phyloP scores from a whole-genome alignment of 1,139 yeast species.

The Magnusiomyces sp. region DNA sequence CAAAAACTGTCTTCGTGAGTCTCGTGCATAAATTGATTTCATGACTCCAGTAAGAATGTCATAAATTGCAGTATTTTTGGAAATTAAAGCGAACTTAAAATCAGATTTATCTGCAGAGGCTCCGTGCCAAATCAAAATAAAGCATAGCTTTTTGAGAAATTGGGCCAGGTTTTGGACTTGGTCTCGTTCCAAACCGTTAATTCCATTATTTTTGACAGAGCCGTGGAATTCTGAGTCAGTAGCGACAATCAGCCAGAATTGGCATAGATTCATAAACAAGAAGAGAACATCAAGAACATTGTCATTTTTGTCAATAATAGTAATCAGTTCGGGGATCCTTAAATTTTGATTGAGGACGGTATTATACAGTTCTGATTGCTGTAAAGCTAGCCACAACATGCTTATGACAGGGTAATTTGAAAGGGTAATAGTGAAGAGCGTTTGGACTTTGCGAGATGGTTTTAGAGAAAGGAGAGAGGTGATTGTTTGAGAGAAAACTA shows the following conservation, averaged over 20 bases:
- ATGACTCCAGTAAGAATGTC: constrained; percentile 35
- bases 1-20: constrained; percentile 54
- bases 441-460: constrained; percentile 21
- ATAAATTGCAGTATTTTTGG: too few relatives aligned
- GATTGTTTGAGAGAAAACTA: background rate
- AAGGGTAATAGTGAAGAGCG: constrained; percentile 23
- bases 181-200: constrained; percentile 35
- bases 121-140: constrained; percentile 45
- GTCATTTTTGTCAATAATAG: background rate
- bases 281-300: constrained; percentile 15
- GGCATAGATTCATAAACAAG: constrained; percentile 43
- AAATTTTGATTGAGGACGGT: constrained; percentile 11
- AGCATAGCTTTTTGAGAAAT: constrained; percentile 49
- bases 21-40: constrained; percentile 62
- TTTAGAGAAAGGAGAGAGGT: constrained; percentile 17
- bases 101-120: background rate
- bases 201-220: constrained; percentile 10
- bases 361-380: background rate
- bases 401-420: constrained; percentile 12
- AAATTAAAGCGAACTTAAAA: too few relatives aligned
- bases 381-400: background rate
- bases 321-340: constrained; percentile 8
- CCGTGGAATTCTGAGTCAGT: constrained; percentile 53
- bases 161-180: constrained; percentile 41
- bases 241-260: constrained; percentile 54